Conservation (phyloP, 371 early-diverging fungal species). For the Zychaea mexicana region DNA sequence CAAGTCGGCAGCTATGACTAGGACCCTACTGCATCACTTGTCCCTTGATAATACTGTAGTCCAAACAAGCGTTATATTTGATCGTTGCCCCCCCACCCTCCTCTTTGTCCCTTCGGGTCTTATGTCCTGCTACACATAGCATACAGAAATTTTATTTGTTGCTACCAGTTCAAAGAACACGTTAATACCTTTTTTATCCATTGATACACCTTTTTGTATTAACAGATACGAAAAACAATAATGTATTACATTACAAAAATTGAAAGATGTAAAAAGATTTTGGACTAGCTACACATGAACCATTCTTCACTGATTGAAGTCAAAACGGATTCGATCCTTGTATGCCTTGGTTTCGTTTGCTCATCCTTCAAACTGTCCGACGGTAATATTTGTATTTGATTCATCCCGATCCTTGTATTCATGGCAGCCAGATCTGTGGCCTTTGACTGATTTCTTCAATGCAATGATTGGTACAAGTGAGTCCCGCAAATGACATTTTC, state of each 20-base stretch:
- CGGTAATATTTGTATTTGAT: background rate
- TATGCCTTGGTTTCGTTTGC: background rate
- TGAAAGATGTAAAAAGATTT: background rate
- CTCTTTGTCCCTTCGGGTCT: too few species aligned
- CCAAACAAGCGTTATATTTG: too few species aligned
- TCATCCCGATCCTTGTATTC: background rate
- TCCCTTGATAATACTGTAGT: too few species aligned
- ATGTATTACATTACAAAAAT: background rate
- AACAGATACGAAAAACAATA: background rate
- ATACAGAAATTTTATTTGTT: slow-evolving; percentile 10
- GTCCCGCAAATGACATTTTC: background rate
- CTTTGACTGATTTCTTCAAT: background rate
- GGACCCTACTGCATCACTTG: too few species aligned
- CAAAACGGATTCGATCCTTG: background rate
- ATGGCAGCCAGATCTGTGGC: background rate
- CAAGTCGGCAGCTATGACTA: too few species aligned
- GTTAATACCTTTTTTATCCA: background rate
- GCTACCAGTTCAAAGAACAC: slow-evolving; percentile 10
- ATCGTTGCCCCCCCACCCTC: too few species aligned
- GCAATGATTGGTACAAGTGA: slow-evolving; percentile 1
- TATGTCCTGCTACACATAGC: too few species aligned
- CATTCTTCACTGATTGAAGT: background rate
- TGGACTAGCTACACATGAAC: background rate
- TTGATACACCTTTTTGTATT: background rate
- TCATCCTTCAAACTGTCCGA: background rate